Evolutionary conservation across 2,329 filamentous ascomycete genomes (phyloP), one percentile per base, ranked within the genome.

Genomic region (Paraphoma chrysanthemicola): DNA sequence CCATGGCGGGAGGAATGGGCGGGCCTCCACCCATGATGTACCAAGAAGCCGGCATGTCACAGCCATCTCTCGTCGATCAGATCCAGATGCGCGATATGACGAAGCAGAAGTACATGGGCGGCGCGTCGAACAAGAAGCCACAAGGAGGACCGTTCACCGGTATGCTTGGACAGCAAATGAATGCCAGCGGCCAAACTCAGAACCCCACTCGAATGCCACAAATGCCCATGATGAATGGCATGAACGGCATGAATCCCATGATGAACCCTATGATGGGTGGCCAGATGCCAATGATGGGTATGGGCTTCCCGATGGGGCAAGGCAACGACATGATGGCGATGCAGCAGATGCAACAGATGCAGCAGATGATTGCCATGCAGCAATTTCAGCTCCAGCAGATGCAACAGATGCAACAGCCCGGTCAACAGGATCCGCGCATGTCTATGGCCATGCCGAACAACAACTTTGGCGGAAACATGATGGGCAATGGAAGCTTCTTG

Each of bases 271-370:
- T 69, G 64, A 71, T 66, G 60, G 60, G 60, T 44, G 54, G 54
- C 1, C 58, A 55, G 38, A 72, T 72, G 67, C 64, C 63, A 3
- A 71, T 70, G 66, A 73, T 71, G 70, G 67, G 68, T 11, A 64
- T 68, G 66, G 68, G 64, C 23, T 73, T 67, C 46, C 90, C 94
- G 67, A 83, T 93, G 42, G 88, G 93, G 64, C 90, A 95, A 83
- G 89, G 86, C 6, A 89, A 92, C 70, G 66, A 73, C 71, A 62
- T 66, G 72, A 92, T 95, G 89, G 92, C 96, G 74, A 93, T 96
- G 90, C 91, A 96, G 73, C 93, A 93, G 78, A 94, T 96, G 90
- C 90, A 72, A 54, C 68, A 74, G 41, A 72, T 72, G 64, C 71
- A 75, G 53, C 71, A 73, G 47, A 71, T 72, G 67, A 64, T 71